Evolutionary conservation across 345 rosid genomes (phyloP), one percentile per base, ranked within the genome.

Genomic region (Moricandia arvensis): DNA sequence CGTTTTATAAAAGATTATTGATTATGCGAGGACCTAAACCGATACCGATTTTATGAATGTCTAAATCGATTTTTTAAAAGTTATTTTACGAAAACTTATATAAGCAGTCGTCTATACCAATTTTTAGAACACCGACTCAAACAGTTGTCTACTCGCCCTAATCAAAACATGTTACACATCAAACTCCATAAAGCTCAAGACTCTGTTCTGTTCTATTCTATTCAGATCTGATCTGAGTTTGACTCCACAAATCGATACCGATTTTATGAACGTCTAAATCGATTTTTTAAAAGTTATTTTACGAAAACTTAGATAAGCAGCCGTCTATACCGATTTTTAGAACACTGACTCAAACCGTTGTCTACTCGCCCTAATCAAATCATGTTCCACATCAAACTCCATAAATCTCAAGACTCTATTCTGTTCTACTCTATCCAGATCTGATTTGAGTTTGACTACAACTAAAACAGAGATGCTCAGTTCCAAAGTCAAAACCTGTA

Each of bases 401-500:
- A 54, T 61, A 13, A 62, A 68, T 34, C 29, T 62, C 47, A 5
- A 76, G 34, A 76, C 64, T 69, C 6, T 45, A 18, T 10, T 38
- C 71, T 77, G 7, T 64, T 18, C 29, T 68, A 24, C 62, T 26
- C 62, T 34, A 33, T 35, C 10, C 34, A 79, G 77, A 75, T 67
- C 57, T 72, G 68, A n/a, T 10, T 30, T n/a, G 29, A 66, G 45
- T 16, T 67, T 26, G 53, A 33, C 0, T 63, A 43, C 7, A 43
- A 7, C 21, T 7, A 34, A 7, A 60, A 3, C 38, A 35, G 55
- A 6, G 27, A 8, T 2, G 47, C 5, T 4, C 3, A 6, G 21
- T 7, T 9, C 62, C 13, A 54, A 16, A 68, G 43, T 31, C 2
- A 31, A 24, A 17, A 90, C 92, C 88, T 90, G 92, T 6, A 83